Base-by-base conservation (phyloP, 2,329 filamentous ascomycete species). In the Ophiocordyceps camponoti-leonardi region DNA sequence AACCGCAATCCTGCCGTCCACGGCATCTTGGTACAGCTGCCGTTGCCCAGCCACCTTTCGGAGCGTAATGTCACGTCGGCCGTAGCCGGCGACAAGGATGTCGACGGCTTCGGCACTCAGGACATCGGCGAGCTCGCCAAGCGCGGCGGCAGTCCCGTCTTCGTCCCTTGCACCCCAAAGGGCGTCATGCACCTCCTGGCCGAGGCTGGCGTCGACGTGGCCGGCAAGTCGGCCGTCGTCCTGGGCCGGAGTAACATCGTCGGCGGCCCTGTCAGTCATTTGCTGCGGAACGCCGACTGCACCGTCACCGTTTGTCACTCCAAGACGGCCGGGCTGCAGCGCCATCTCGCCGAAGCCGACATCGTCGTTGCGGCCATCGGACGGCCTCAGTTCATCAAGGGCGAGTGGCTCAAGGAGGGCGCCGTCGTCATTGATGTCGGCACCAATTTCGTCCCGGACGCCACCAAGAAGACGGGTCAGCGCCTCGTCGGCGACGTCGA, bases 41-140 rank as follows among this genome's bases (percentile, higher is more conserved):
- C 92, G 35, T 71, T 98, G 19, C 92, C 92, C 18, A 79, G 79
- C 56, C 83, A 93, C 62, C 81, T 98, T 57, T 86, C 87, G 48
- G 92, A 98, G 69, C 86, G 94, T 61, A 70, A 75, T 40, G 72
- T 98, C 58, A 98, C 92, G 30, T 94, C 87, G 43, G 82, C 86
- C 19, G 92, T 98, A 18, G 75, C 84, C 41, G 83, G 90, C 56
- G 84, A 92, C 65, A 98, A 98, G 68, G 92, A 98, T 69, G 92
- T 98, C 44, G 92, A 98, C 65, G 92, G 92, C 45, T 98, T 98
- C 59, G 90, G 92, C 47, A 82, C 86, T 47, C 75, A 74, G 58
- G 98, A 95, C 68, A 95, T 98, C 60, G 92, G 92, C 52, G 90
- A 96, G 68, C 75, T 98, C 54, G 88, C 92, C 56, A 98, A 98